These are phyloP conservation scores for Alternaria incomplexa DNA, from an alignment of 2,329 filamentous ascomycete species.

Conservation along the genomic window DNA sequence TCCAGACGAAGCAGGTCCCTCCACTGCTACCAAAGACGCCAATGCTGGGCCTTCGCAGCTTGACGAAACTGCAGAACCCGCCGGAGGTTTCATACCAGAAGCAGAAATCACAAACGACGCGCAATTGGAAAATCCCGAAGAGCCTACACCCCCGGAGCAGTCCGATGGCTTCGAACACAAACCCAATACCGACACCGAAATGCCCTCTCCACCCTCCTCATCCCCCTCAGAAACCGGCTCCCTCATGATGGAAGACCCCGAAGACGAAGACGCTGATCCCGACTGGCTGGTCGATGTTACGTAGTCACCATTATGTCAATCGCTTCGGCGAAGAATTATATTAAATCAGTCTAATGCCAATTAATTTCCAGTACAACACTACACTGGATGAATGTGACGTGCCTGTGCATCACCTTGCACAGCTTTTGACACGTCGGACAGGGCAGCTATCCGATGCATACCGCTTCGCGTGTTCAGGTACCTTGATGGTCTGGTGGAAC, in stretches of 20 bases:
- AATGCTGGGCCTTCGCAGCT: constrained; percentile 51
- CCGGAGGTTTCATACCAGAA: constrained; percentile 23
- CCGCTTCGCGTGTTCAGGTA: background rate
- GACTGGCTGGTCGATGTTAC: constrained; percentile 60
- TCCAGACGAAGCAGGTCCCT: background rate
- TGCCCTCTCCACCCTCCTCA: constrained; percentile 12
- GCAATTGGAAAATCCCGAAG: background rate
- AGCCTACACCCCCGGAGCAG: background rate
- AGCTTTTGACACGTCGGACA: background rate
- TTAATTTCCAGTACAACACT: background rate
- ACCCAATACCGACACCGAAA: background rate
- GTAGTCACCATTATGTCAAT: background rate
- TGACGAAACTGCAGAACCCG: constrained; percentile 26
- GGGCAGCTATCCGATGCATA: too few relatives aligned
- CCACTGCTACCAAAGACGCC: background rate
- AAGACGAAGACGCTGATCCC: constrained; percentile 69
- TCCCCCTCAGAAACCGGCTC: constrained; percentile 54
- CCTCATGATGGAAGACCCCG: constrained; percentile 66
- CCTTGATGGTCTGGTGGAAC: constrained; percentile 4
- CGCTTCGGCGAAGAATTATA: background rate
- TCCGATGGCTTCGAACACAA: background rate
- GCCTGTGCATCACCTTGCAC: background rate
- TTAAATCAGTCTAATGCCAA: background rate
- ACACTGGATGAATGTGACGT: background rate
- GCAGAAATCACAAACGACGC: background rate